These are phyloP conservation scores for Gaeumannomyces tritici DNA, from an alignment of 2,329 filamentous ascomycete genomes.

Conservation along the genomic window DNA sequence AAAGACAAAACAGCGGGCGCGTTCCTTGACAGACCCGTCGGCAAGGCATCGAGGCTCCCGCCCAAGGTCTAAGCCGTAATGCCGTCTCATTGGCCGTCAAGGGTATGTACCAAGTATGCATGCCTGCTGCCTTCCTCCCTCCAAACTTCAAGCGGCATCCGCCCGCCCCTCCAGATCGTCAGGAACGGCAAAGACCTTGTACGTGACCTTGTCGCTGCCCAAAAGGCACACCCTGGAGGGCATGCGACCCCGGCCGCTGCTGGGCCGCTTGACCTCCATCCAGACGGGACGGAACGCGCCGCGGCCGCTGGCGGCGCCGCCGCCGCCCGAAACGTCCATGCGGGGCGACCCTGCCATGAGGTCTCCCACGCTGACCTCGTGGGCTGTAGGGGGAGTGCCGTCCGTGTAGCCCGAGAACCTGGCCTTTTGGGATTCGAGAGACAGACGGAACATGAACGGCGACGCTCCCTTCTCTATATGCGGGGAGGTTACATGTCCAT, in stretches of 20 bases:
- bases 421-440: background rate
- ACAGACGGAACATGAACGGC: background rate
- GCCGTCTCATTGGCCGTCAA: background rate
- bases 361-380: background rate
- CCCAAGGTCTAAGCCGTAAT: background rate
- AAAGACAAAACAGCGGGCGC: no score
- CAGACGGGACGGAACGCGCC: slow-evolving; percentile 27
- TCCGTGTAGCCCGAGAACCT: slow-evolving; percentile 7
- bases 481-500: background rate
- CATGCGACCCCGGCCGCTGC: slow-evolving; percentile 32
- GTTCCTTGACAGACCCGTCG: no score
- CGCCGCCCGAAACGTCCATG: background rate
- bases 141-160: background rate
- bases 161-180: slow-evolving; percentile 7
- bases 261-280: slow-evolving; percentile 42
- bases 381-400: background rate
- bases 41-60: no score
- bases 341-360: background rate
- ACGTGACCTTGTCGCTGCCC: slow-evolving; percentile 34
- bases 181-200: slow-evolving; percentile 37
- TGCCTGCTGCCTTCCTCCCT: no score
- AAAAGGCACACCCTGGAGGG: slow-evolving; percentile 42
- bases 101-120: no score
- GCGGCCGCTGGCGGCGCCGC: slow-evolving; percentile 2
- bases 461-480: background rate